Conservation (phyloP, 805 yeast species). For the Candida maris region DNA sequence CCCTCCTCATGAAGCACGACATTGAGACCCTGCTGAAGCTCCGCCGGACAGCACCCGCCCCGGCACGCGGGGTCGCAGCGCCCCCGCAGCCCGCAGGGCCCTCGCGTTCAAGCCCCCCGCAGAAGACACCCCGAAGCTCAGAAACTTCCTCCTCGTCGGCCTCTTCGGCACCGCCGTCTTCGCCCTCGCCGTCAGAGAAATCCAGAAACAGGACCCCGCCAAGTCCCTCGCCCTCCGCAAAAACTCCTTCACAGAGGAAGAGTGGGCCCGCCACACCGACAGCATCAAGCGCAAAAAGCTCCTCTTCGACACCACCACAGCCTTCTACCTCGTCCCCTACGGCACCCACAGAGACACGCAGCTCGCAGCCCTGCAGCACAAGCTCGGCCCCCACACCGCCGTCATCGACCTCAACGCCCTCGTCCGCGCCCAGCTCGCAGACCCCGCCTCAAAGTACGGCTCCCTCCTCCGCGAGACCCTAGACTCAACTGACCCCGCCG, state of each 20-base stretch:
- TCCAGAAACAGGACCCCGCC: constrained; percentile 31
- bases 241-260: constrained; percentile 45
- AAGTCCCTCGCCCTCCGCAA: constrained; percentile 29
- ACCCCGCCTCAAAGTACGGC: constrained; percentile 44
- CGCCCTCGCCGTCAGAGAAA: constrained; percentile 28
- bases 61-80: constrained; percentile 1
- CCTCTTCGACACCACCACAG: constrained; percentile 20
- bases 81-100: constrained; percentile 3
- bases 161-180: constrained; percentile 43
- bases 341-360: constrained; percentile 18
- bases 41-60: too few relatives aligned
- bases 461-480: constrained; percentile 46
- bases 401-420: constrained; percentile 51
- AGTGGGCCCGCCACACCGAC: constrained; percentile 40
- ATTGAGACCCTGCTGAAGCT: too few relatives aligned
- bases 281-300: constrained; percentile 30
- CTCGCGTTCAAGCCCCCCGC: constrained; percentile 13
- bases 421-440: constrained; percentile 42
- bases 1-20: too few relatives aligned
- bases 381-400: constrained; percentile 26
- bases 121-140: constrained; percentile 36
- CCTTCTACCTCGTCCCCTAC: constrained; percentile 30
- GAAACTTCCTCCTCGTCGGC: constrained; percentile 40
- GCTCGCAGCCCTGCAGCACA: constrained; percentile 8
- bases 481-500: constrained; percentile 24